phyloP scores from a whole-genome alignment of 176 grass and related monocot genomes.

The Hordeum marinum region DNA sequence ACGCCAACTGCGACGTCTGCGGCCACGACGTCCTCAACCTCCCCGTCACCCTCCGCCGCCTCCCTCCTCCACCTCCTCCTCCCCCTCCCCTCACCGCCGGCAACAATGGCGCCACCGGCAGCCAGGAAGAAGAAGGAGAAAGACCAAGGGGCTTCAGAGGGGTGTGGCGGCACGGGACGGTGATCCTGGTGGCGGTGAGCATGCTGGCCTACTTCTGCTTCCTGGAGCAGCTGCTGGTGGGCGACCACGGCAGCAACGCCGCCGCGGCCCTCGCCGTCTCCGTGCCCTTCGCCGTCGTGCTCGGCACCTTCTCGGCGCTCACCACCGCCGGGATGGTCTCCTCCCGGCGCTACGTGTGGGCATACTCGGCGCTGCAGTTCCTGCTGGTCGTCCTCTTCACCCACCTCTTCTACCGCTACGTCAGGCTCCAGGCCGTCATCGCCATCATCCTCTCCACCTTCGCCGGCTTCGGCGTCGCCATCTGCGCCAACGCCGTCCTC shows the following conservation, averaged over 20 bases:
- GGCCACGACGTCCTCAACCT: conserved; percentile 60
- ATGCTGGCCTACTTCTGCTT: conserved; percentile 77
- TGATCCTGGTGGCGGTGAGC: conserved; percentile 47
- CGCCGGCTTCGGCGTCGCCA: conserved; percentile 39
- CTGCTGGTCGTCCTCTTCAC: conserved; percentile 50
- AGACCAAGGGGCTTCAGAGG: not conserved
- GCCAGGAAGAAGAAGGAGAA: not conserved
- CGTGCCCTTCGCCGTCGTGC: conserved; percentile 34
- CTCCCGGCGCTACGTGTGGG: conserved; percentile 32
- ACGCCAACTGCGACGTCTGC: conserved; percentile 66
- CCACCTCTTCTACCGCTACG: conserved; percentile 50
- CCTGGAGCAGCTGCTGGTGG: conserved; percentile 65
- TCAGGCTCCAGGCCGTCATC: conserved; percentile 35
- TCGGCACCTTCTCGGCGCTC: conserved; percentile 43
- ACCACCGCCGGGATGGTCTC: conserved; percentile 36
- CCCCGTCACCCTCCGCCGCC: conserved; percentile 50
- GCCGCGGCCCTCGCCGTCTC: conserved; percentile 40
- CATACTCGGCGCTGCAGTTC: conserved; percentile 39
- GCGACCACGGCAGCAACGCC: conserved; percentile 32
- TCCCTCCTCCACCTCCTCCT: not conserved
- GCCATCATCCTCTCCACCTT: conserved; percentile 57
- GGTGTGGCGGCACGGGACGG: conserved; percentile 39
- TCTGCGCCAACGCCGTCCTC: conserved; percentile 32
- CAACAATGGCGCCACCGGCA: not conserved
- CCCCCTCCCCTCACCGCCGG: not conserved